phyloP scores from a whole-genome alignment of 345 rosid genomes.

The Citrus sp. region DNA sequence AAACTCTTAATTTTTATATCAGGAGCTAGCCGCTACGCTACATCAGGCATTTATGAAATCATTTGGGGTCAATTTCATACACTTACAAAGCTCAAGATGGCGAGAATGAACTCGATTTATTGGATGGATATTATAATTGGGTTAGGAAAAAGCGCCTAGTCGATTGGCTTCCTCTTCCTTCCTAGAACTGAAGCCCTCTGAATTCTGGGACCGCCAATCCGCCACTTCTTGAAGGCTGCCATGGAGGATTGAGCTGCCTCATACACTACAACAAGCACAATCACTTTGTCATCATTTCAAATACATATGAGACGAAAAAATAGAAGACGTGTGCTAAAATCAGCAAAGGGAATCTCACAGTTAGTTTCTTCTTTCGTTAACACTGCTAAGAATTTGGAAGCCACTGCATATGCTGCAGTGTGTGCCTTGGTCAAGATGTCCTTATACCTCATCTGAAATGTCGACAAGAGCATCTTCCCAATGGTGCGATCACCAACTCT shows the following conservation, averaged over 20 bases:
- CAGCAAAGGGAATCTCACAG: constrained; percentile 37
- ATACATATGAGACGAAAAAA: not conserved
- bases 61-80: not conserved
- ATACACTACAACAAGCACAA: constrained; percentile 43
- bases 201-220: constrained; percentile 80
- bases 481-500: constrained; percentile 69
- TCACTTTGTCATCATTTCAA: not conserved
- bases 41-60: not conserved
- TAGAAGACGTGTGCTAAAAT: constrained; percentile 4
- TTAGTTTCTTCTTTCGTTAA: constrained; percentile 72
- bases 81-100: not conserved
- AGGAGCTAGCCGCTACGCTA: not conserved
- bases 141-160: constrained; percentile 21
- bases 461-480: constrained; percentile 61
- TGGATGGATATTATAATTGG: not conserved
- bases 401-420: constrained; percentile 54
- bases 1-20: not conserved
- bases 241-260: constrained; percentile 80
- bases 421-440: constrained; percentile 75
- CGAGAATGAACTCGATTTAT: not conserved
- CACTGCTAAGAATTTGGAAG: constrained; percentile 52
- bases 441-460: constrained; percentile 75
- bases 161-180: constrained; percentile 61
- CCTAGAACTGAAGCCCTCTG: constrained; percentile 86
- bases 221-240: constrained; percentile 76